phyloP scores from a whole-genome alignment of 1,139 yeast genomes.

The Suhomyces bolitotheri region DNA sequence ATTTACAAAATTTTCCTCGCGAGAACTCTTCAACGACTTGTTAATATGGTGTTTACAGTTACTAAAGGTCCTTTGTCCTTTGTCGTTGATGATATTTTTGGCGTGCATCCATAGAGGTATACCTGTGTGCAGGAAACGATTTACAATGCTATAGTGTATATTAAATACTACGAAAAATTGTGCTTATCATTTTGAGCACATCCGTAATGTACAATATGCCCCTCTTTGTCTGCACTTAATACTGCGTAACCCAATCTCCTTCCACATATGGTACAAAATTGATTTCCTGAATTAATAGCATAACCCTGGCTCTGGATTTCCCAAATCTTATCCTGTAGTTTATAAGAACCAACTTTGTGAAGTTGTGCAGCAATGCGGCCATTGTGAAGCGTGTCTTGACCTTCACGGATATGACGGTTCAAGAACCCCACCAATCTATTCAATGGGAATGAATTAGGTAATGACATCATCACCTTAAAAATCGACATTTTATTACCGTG shows the following conservation, averaged over 20 bases:
- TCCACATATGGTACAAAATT: slow-evolving; percentile 59
- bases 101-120: too few species aligned
- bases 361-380: slow-evolving; percentile 34
- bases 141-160: background rate
- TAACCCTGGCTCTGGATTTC: slow-evolving; percentile 37
- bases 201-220: slow-evolving; percentile 69
- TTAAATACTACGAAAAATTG: background rate
- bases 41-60: too few species aligned
- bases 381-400: slow-evolving; percentile 28
- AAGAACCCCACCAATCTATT: slow-evolving; percentile 46
- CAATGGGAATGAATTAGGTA: slow-evolving; percentile 55
- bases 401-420: slow-evolving; percentile 44
- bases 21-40: too few species aligned
- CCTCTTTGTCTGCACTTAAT: slow-evolving; percentile 51
- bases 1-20: too few species aligned
- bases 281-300: slow-evolving; percentile 38
- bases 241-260: slow-evolving; percentile 65
- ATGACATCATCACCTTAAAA: slow-evolving; percentile 45
- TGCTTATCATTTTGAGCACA: slow-evolving; percentile 37
- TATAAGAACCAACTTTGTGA: slow-evolving; percentile 39
- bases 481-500: slow-evolving; percentile 61
- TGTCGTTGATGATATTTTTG: slow-evolving; percentile 4
- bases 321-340: slow-evolving; percentile 38
- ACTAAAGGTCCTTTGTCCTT: too few species aligned
- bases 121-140: slow-evolving; percentile 4